These are phyloP conservation scores for Boletus tomentosulus DNA, from an alignment of 768 basidiomycete genomes.

Conservation along the genomic window DNA sequence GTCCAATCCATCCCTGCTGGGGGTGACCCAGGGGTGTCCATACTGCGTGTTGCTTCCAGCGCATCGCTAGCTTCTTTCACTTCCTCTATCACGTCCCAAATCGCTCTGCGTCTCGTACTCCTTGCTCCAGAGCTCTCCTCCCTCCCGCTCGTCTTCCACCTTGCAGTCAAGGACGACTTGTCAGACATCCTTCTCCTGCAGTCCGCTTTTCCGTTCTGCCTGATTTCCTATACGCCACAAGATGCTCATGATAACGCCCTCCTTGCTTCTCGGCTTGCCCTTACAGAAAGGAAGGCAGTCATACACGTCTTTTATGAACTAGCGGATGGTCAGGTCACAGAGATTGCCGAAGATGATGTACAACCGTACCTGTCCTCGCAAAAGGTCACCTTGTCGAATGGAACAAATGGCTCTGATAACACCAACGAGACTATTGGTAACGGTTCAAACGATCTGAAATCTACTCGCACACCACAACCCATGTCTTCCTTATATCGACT, in stretches of 20 bases:
- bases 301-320: conserved; percentile 74
- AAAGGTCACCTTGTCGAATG: conserved; percentile 30
- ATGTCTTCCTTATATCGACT: conserved; percentile 40
- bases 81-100: conserved; percentile 45
- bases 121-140: conserved; percentile 65
- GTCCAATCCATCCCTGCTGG: conserved; percentile 53
- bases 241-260: conserved; percentile 89
- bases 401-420: conserved; percentile 26
- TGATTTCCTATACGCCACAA: conserved; percentile 73
- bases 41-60: conserved; percentile 43
- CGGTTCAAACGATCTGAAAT: background rate
- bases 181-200: conserved; percentile 74
- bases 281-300: conserved; percentile 66
- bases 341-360: conserved; percentile 57
- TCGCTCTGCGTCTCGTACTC: conserved; percentile 57
- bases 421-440: background rate
- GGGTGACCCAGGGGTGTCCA: conserved; percentile 59
- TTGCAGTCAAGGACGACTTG: conserved; percentile 62
- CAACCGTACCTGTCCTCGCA: conserved; percentile 55
- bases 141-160: conserved; percentile 65
- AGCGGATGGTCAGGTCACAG: conserved; percentile 38
- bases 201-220: conserved; percentile 73
- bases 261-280: conserved; percentile 77
- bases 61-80: conserved; percentile 58
- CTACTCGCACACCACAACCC: conserved; percentile 6